A percentile compares a stretch with the other conserved stretches of the same genome.
Evolutionary conservation across 202 grass and related monocot species (phyloP).

Genomic region (Carex sylvatica): DNA sequence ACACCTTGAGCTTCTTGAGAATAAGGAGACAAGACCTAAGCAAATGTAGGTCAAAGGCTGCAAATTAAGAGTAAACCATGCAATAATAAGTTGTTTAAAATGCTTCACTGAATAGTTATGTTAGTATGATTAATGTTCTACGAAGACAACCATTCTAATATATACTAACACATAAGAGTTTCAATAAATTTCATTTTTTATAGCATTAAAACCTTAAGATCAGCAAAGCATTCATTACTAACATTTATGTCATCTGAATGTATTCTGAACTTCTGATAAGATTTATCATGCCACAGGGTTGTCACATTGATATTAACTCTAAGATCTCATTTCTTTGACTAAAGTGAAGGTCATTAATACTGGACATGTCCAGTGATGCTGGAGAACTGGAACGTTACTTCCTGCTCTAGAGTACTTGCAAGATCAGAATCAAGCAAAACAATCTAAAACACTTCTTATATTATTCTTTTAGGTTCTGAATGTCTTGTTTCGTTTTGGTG

Average conservation of each 20-base stretch:
- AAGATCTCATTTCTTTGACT: not conserved
- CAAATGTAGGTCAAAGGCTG: not conserved
- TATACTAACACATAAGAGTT: not conserved
- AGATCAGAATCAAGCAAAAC: not conserved
- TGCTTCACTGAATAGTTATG: not conserved
- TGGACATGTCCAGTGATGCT: conserved; percentile 13
- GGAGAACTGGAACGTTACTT: not conserved
- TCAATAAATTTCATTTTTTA: not conserved
- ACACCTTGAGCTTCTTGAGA: not conserved
- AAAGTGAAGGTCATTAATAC: not conserved
- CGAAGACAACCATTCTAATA: not conserved
- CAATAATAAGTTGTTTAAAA: not conserved
- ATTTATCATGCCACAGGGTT: not conserved
- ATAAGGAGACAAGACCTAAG: not conserved
- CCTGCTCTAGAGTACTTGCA: not conserved
- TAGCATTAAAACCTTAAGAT: not conserved
- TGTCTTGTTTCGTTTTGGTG: not conserved
- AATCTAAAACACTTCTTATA: not conserved
- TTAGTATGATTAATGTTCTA: not conserved
- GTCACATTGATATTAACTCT: not conserved
- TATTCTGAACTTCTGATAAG: not conserved
- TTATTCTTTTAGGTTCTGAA: not conserved
- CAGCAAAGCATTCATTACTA: not conserved
- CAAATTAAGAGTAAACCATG: not conserved
- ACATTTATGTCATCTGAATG: not conserved